Base-by-base conservation (phyloP, 108 stramenopile genomes). In the Heterococcus sp. region DNA sequence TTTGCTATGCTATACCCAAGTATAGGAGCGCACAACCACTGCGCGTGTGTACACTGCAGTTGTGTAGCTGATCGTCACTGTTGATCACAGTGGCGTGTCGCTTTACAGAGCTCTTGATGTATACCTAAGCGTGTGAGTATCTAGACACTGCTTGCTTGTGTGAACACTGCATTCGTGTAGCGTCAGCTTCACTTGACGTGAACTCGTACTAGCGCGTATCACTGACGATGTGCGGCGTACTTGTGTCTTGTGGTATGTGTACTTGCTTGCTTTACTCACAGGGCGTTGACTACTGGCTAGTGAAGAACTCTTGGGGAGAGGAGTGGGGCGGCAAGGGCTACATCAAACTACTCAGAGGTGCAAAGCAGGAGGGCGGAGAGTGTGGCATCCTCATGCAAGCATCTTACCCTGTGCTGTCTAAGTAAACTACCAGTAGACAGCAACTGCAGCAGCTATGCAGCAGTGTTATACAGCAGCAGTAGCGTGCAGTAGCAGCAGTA, bases 251-350 rank as follows among this genome's bases (percentile, higher is more conserved):
- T n/a, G n/a, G n/a, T n/a, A n/a, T n/a, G 4, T 73, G 32, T 46
- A 2, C 63, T 27, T 46, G 26, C 2, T n/a, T 2, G 26, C 26
- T 8, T 73, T 3, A 2, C 72, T 0, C 39, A 65, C 40, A 27
- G 74, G 68, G 84, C 39, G 35, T 28, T 30, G 70, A 74, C 21
- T 89, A 86, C 76, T 86, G 76, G 87, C 86, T 75, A 65, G 83
- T 90, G n/a, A 85, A 88, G 87, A 88, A 88, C 85, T 84, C 82
- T 36, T 88, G 87, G 87, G 86, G 86, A 35, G 29, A 58, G 1
- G 69, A 71, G 65, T 92, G 91, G 91, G 91, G 91, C 29, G 78
- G 69, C 30, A 66, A 58, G n/a, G 91, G 91, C 32, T 91, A 88
- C 89, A 90, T 92, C 69, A 82, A 74, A 66, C 46, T 84, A 28